Conservation (phyloP, 495 filamentous ascomycete genomes). For the Poronia punctata region DNA sequence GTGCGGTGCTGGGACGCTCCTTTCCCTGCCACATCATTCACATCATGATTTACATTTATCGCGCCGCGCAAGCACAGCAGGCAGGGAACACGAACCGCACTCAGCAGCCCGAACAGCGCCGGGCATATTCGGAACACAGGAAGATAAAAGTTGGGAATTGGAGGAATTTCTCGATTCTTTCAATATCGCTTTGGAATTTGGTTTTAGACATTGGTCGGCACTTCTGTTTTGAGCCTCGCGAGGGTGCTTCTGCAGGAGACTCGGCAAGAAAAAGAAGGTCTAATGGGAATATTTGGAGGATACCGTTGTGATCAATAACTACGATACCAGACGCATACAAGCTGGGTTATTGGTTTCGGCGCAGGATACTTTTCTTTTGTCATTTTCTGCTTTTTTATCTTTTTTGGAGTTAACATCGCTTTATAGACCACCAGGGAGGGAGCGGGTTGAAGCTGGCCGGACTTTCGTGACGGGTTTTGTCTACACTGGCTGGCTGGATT, state of each 20-base stretch:
- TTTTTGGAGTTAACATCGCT: constrained; percentile 7
- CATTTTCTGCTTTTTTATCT: constrained; percentile 4
- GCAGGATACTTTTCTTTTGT: constrained; percentile 6
- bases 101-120: background rate
- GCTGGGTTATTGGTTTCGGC: constrained; percentile 3
- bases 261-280: too few species aligned
- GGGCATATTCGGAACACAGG: constrained; percentile 2
- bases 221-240: background rate
- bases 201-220: constrained; percentile 2
- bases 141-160: constrained; percentile 8
- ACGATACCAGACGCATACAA: constrained; percentile 1
- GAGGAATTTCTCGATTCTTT: constrained; percentile 5
- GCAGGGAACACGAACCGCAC: constrained; percentile 7
- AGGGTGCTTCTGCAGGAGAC: too few species aligned
- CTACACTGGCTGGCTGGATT: constrained; percentile 26
- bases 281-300: constrained; percentile 1
- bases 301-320: too few species aligned
- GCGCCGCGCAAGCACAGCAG: constrained; percentile 11
- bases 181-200: too few species aligned
- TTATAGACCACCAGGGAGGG: constrained; percentile 18
- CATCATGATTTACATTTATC: constrained; percentile 7
- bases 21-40: constrained; percentile 20
- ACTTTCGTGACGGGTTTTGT: constrained; percentile 18
- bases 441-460: constrained; percentile 10
- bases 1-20: constrained; percentile 21